Evolutionary conservation across 345 rosid species (phyloP).

Genomic region (Gossypium rotundifolium): DNA sequence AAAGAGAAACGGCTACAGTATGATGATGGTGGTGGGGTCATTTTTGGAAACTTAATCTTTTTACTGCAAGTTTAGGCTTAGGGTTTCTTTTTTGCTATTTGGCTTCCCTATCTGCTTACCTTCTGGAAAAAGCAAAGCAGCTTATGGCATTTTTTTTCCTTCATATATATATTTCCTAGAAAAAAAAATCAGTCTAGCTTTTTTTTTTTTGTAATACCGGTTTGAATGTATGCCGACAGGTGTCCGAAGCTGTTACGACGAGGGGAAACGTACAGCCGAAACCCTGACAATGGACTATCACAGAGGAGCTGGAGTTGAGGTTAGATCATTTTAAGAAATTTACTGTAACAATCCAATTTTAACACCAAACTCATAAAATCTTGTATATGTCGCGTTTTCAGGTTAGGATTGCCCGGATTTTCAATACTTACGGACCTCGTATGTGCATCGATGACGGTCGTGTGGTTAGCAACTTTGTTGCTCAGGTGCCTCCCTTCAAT

Average conservation of each 20-base stretch:
- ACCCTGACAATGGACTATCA: conserved; percentile 97
- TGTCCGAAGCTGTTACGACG: conserved; percentile 97
- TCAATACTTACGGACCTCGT: conserved; percentile 93
- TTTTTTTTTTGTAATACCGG: neutral
- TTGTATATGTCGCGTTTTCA: conserved; percentile 18
- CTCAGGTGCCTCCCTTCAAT: conserved; percentile 55
- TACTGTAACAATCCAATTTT: neutral
- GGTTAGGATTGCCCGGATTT: conserved; percentile 95
- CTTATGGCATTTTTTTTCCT: too few species aligned
- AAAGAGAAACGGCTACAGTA: neutral
- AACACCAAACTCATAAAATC: neutral
- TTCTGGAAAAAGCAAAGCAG: neutral
- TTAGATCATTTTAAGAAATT: conserved; percentile 11
- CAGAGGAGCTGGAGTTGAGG: conserved; percentile 92
- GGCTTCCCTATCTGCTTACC: neutral
- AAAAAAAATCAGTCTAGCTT: too few species aligned
- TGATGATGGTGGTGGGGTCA: neutral
- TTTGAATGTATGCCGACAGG: conserved; percentile 43
- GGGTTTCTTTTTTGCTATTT: neutral
- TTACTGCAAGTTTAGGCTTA: conserved; percentile 7
- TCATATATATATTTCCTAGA: too few species aligned
- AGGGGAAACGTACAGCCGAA: conserved; percentile 97
- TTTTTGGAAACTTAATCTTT: neutral
- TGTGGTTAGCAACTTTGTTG: conserved; percentile 96
- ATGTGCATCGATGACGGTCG: conserved; percentile 99